Conservation (phyloP, 1,284 basidiomycete species). For the Ceratorhiza oryzae-sativae region DNA sequence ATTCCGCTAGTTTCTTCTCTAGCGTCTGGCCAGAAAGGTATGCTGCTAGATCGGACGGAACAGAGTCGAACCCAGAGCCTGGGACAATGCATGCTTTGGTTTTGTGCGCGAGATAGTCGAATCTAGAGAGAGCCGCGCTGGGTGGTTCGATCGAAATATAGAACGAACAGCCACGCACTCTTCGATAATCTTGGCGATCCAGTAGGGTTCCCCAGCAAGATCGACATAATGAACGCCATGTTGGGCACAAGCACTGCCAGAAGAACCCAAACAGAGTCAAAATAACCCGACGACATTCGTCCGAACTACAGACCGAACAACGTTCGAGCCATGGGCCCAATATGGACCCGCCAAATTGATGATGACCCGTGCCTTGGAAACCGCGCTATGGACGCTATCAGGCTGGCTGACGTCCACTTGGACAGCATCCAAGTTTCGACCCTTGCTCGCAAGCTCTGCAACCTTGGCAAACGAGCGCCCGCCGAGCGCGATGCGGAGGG, state of each 20-base stretch:
- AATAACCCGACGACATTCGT: neutral
- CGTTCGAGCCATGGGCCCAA: slow-evolving; percentile 38
- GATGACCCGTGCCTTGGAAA: slow-evolving; percentile 37
- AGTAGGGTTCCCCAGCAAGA: slow-evolving; percentile 62
- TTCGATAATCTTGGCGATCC: slow-evolving; percentile 61
- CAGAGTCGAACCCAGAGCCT: slow-evolving; percentile 74
- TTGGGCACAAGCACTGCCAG: slow-evolving; percentile 58
- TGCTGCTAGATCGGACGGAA: slow-evolving; percentile 71
- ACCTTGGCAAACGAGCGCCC: slow-evolving; percentile 40
- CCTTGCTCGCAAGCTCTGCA: slow-evolving; percentile 10
- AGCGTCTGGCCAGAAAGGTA: slow-evolving; percentile 63
- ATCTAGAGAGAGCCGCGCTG: slow-evolving; percentile 50
- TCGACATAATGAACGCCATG: slow-evolving; percentile 70
- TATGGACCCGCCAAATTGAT: slow-evolving; percentile 43
- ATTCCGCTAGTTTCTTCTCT: slow-evolving; percentile 51
- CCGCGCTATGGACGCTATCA: slow-evolving; percentile 27
- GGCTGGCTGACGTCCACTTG: slow-evolving; percentile 38
- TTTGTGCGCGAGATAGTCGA: slow-evolving; percentile 69
- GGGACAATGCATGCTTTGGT: slow-evolving; percentile 75
- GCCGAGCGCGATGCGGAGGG: slow-evolving; percentile 31
- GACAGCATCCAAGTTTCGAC: slow-evolving; percentile 8
- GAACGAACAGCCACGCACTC: slow-evolving; percentile 49
- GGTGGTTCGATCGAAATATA: neutral
- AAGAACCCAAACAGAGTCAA: neutral
- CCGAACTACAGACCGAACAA: slow-evolving; percentile 29